Percentiles rank a stretch among this genome's conserved stretches.
phyloP scores from a whole-genome alignment of 1,284 basidiomycete species.

The Schizophyllum amplum region DNA sequence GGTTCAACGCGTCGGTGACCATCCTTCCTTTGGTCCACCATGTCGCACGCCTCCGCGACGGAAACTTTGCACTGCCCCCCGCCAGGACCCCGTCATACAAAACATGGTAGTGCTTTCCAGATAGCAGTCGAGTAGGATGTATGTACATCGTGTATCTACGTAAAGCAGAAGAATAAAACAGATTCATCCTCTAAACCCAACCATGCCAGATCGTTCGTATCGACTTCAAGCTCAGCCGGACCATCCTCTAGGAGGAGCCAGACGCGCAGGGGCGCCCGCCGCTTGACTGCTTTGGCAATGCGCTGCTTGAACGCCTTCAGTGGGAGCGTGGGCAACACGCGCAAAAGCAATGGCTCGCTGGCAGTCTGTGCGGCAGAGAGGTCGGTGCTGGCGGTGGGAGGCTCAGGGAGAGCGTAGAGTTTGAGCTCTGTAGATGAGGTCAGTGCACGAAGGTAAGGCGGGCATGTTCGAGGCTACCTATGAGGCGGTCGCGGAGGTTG shows the following conservation, averaged over 20 bases:
- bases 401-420: constrained; percentile 18
- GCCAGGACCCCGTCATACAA: too few relatives aligned
- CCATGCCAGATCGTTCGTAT: constrained; percentile 53
- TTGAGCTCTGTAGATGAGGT: constrained; percentile 25
- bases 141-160: not conserved
- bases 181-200: constrained; percentile 50
- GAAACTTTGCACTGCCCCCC: too few relatives aligned
- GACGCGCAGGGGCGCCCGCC: constrained; percentile 27
- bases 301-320: constrained; percentile 49
- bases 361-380: constrained; percentile 12
- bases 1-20: too few relatives aligned
- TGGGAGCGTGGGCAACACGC: constrained; percentile 59
- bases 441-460: constrained; percentile 6
- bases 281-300: constrained; percentile 37
- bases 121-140: not conserved
- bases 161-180: constrained; percentile 23
- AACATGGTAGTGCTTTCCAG: not conserved
- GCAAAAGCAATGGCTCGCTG: constrained; percentile 28
- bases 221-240: constrained; percentile 31
- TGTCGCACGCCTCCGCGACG: too few relatives aligned
- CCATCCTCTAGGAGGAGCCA: constrained; percentile 51
- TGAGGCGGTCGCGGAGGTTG: constrained; percentile 53
- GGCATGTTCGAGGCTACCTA: constrained; percentile 35
- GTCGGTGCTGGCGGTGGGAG: constrained; percentile 10
- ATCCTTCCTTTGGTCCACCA: too few relatives aligned